Percentiles rank a stretch among this genome's conserved stretches.
phyloP scores from a whole-genome alignment of 495 filamentous ascomycete species.

The Penicillium manginii region DNA sequence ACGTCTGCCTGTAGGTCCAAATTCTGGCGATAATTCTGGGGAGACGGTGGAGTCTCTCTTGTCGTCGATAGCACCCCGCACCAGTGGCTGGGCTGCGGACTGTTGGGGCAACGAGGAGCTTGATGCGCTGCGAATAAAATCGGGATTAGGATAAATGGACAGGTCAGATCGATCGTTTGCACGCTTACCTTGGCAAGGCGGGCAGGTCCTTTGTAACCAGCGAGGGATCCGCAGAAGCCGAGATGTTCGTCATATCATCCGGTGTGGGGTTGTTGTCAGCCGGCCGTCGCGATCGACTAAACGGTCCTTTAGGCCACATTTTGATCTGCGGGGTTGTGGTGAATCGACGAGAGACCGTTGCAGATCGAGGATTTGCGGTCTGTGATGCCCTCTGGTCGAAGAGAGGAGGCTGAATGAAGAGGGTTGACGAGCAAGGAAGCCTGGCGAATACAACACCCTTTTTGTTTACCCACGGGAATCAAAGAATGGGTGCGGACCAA shows the following conservation, averaged over 20 bases:
- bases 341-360: not conserved
- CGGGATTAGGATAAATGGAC: slow-evolving; percentile 10
- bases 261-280: slow-evolving; percentile 50
- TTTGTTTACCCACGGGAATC: slow-evolving; percentile 16
- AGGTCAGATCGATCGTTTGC: slow-evolving; percentile 1
- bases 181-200: slow-evolving; percentile 46
- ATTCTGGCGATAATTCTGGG: slow-evolving; percentile 47
- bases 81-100: not conserved
- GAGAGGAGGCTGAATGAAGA: slow-evolving; percentile 4
- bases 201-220: slow-evolving; percentile 38
- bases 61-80: not conserved
- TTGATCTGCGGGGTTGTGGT: slow-evolving; percentile 15
- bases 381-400: not conserved
- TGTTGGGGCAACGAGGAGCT: not conserved
- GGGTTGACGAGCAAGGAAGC: not conserved
- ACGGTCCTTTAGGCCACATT: slow-evolving; percentile 51
- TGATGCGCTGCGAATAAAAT: not conserved
- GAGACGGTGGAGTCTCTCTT: slow-evolving; percentile 43
- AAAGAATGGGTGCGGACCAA: slow-evolving; percentile 8
- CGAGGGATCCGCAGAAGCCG: slow-evolving; percentile 4
- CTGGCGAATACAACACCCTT: not conserved
- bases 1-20: not conserved
- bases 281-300: slow-evolving; percentile 47
- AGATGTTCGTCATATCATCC: slow-evolving; percentile 39
- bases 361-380: slow-evolving; percentile 6